Evolutionary conservation across 805 yeast species (phyloP).

Genomic region (Barnettozyma siamensis): DNA sequence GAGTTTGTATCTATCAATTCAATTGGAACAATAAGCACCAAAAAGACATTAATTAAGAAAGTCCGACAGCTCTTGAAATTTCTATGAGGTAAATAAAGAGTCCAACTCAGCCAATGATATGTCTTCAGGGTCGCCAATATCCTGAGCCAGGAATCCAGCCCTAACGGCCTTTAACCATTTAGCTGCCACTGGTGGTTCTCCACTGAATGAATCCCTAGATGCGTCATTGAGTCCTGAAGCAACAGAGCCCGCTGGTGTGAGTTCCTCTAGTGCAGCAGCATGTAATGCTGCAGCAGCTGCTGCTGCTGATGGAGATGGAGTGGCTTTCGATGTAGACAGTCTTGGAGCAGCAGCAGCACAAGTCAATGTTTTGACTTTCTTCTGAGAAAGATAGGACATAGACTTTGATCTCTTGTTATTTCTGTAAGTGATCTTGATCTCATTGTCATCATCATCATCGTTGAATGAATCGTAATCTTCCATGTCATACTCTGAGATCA

Average conservation of each 20-base stretch:
- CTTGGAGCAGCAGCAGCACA: conserved; percentile 85
- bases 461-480: conserved; percentile 37
- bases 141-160: conserved; percentile 72
- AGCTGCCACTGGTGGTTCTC: conserved; percentile 35
- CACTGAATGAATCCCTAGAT: conserved; percentile 16
- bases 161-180: conserved; percentile 72
- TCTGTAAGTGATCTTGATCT: conserved; percentile 35
- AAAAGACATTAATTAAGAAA: too few relatives aligned
- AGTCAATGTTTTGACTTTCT: conserved; percentile 44
- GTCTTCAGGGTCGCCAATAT: conserved; percentile 75
- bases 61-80: too few relatives aligned
- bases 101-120: conserved; percentile 66
- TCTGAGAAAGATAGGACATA: conserved; percentile 48
- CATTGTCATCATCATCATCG: conserved; percentile 29
- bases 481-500: conserved; percentile 38
- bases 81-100: conserved; percentile 33
- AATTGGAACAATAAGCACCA: too few relatives aligned
- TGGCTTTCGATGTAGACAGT: conserved; percentile 54
- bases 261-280: conserved; percentile 55
- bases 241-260: conserved; percentile 35
- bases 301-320: conserved; percentile 57
- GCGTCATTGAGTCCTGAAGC: conserved; percentile 24
- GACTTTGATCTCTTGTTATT: conserved; percentile 59
- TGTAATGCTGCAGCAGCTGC: conserved; percentile 73
- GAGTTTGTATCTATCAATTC: too few relatives aligned